A percentile compares a stretch with the other conserved stretches of the same genome.
These are phyloP conservation scores for Solanum hybrid DNA, from an alignment of 305 asterid genomes.

Conservation along the genomic window DNA sequence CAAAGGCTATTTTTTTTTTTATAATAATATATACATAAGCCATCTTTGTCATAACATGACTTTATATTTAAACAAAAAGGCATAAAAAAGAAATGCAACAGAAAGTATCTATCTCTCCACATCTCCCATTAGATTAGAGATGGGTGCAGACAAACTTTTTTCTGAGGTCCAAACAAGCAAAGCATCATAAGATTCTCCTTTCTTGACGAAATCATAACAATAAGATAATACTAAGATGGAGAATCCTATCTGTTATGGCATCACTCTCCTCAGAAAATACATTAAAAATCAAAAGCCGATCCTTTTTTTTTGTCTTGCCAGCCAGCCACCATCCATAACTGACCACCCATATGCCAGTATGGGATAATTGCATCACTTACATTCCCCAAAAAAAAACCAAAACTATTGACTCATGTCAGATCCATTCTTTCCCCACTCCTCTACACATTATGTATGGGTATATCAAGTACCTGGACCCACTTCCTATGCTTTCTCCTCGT, in stretches of 20 bases:
- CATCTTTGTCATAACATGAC: slow-evolving; percentile 2
- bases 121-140: slow-evolving; percentile 6
- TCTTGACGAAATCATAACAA: slow-evolving; percentile 13
- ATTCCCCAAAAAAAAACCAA: not conserved
- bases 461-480: slow-evolving; percentile 39
- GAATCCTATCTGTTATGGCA: slow-evolving; percentile 20
- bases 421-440: slow-evolving; percentile 5
- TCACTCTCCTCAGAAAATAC: slow-evolving; percentile 20
- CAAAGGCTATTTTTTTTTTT: not conserved
- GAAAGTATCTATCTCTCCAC: slow-evolving; percentile 6
- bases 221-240: slow-evolving; percentile 18
- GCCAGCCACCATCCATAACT: slow-evolving; percentile 13
- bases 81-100: not conserved
- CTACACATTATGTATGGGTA: slow-evolving; percentile 3
- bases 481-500: slow-evolving; percentile 53
- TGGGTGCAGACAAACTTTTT: slow-evolving; percentile 10
- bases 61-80: slow-evolving; percentile 7
- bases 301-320: slow-evolving; percentile 6
- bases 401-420: slow-evolving; percentile 2
- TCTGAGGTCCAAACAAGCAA: slow-evolving; percentile 22
- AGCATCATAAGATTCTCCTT: slow-evolving; percentile 22
- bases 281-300: slow-evolving; percentile 10
- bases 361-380: slow-evolving; percentile 10
- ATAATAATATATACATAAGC: slow-evolving; percentile 15
- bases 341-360: slow-evolving; percentile 13